Base-by-base conservation (phyloP, 495 filamentous ascomycete genomes). In the Daldinia loculata region DNA sequence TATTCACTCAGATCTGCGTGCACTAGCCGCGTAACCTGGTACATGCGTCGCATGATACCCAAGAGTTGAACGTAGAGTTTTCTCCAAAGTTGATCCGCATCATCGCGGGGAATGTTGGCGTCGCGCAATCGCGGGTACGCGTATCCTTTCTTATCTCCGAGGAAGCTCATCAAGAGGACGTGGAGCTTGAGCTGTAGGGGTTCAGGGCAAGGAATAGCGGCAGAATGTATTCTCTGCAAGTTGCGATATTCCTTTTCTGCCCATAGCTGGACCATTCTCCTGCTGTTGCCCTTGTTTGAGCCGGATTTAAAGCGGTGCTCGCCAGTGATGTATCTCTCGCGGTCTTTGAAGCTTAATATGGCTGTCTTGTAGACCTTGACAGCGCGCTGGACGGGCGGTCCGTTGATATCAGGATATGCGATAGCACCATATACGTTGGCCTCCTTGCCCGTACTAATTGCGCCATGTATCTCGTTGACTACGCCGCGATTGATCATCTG, bases 361-460 rank as follows among this genome's bases (percentile, higher is more conserved):
- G 90, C 91, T 0, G 96, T 99, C 84, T 98, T 98, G 87, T 98
- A 99, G 24, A 99, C 91, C 79, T 99, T 99, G 82, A 99, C 93
- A 14, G 95, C 95, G 56, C 93, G 89, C 32, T 84, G 79, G 19
- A 80, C 69, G 0, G 77, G 66, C 6, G 71, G 63, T 68, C 93
- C 89, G 29, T 81, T 72, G 8, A 83, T 72, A 15, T 82, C 76
- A 26, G 78, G 71, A 22, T 85, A 79, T 12, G 80, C 74, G 14
- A 81, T 71, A 6, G 80, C 84, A 67, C 94, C 90, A 81, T 98
- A 99, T 22, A 99, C 95, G 70, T 99, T 98, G 51, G 95, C 95
- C 79, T 99, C 95, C 77, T 99, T 99, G 51, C 95, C 95, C 0
- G 95, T 98, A 45, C 92, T 95, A 68, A 99, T 82, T 77, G 94